Evolutionary conservation across 345 rosid genomes (phyloP).

Genomic region (Pistacia integerrima): DNA sequence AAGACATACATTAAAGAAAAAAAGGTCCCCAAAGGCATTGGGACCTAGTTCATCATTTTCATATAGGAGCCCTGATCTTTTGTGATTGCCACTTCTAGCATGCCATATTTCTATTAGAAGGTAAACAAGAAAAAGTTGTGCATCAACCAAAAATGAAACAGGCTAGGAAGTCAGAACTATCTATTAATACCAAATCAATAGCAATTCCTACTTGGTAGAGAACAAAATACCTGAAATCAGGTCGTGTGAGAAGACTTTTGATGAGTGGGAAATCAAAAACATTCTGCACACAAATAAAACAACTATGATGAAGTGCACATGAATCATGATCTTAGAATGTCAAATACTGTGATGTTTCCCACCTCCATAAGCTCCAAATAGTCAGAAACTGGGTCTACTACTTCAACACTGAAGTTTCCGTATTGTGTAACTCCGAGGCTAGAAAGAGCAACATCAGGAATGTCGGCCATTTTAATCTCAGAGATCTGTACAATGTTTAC

Average conservation of each 20-base stretch:
- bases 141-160: background rate
- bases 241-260: constrained; percentile 65
- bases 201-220: constrained; percentile 14
- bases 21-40: background rate
- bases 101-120: background rate
- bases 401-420: constrained; percentile 79
- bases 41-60: background rate
- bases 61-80: background rate
- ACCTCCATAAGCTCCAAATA: constrained; percentile 95
- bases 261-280: constrained; percentile 88
- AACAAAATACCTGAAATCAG: constrained; percentile 69
- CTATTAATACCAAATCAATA: background rate
- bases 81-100: background rate
- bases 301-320: constrained; percentile 19
- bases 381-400: constrained; percentile 86
- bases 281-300: constrained; percentile 54
- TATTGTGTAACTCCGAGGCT: constrained; percentile 60
- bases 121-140: background rate
- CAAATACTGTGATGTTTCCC: constrained; percentile 25
- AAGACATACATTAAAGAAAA: background rate
- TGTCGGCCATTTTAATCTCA: constrained; percentile 81
- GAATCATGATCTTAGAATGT: constrained; percentile 15
- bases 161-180: background rate
- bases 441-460: constrained; percentile 83
- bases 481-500: constrained; percentile 58